Percentiles rank a stretch among this genome's conserved stretches.
Conservation (phyloP, 352 stramenopile genomes). For the Pythium oligandrum region DNA sequence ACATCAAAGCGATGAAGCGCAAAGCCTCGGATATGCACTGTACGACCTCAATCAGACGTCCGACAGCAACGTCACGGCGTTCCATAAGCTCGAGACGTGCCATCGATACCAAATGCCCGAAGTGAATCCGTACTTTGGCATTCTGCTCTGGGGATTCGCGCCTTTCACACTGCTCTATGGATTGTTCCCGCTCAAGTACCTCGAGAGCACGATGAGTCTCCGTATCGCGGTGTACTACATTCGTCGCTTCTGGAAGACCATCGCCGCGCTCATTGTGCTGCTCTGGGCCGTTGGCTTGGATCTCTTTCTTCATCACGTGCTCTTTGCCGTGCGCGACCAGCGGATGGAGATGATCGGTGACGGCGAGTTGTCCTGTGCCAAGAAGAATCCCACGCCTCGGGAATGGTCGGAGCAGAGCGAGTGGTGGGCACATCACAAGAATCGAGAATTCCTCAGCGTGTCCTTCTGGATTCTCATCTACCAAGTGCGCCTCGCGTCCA, state of each 20-base stretch:
- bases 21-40: neutral
- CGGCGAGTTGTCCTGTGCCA: constrained; percentile 36
- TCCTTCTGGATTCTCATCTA: constrained; percentile 62
- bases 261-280: constrained; percentile 58
- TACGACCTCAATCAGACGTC: neutral
- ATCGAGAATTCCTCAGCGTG: constrained; percentile 35
- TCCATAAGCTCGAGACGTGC: constrained; percentile 3
- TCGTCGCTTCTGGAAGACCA: constrained; percentile 67
- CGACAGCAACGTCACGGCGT: constrained; percentile 1
- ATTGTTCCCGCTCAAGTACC: constrained; percentile 60
- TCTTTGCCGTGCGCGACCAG: constrained; percentile 37
- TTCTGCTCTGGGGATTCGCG: constrained; percentile 54
- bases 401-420: constrained; percentile 48
- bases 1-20: neutral
- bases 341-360: constrained; percentile 32
- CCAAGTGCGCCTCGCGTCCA: constrained; percentile 56
- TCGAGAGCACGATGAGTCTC: constrained; percentile 60
- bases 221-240: constrained; percentile 74
- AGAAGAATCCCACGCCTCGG: constrained; percentile 28
- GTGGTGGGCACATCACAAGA: constrained; percentile 22
- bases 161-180: constrained; percentile 57
- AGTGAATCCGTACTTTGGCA: constrained; percentile 3
- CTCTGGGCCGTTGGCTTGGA: constrained; percentile 59
- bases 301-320: constrained; percentile 58
- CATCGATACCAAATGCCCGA: constrained; percentile 17